Evolutionary conservation across 2,329 filamentous ascomycete genomes (phyloP), one percentile per base, ranked within the genome.

Genomic region (Fusarium sambucinum): DNA sequence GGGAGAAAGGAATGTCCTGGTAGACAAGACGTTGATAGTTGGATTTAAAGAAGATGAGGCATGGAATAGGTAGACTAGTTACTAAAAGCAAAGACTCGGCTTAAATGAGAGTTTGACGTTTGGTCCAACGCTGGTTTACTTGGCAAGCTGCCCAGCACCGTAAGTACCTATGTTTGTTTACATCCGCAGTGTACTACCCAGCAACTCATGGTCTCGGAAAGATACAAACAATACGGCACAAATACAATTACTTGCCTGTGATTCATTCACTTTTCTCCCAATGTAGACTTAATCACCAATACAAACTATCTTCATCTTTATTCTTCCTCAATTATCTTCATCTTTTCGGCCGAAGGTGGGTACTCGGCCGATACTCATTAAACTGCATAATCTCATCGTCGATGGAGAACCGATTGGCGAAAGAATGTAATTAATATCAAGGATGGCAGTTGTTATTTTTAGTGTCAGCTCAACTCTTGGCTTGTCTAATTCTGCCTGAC

Each of bases 1-100:
- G 37, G 37, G 40, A 40, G 32, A 30, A 63, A n/a, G 60, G 50
- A 45, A 63, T 63, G 59, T 30, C 50, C 44, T n/a, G 16, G 37
- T 35, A 57, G 17, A 29, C 17, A 21, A 21, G 21, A 56, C 10
- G 12, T 35, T 21, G 35, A 37, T 38, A 47, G 19, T 56, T 58
- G 58, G 14, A 35, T 50, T 16, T 35, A 14, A 44, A 38, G 19
- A 12, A 47, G 35, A 44, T 44, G 38, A 55, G 48, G 51, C 35
- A 38, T 48, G 42, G 12, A 54, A 47, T 33, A 32, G 16, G 16
- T 25, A 37, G 21, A 23, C 37, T 38, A 21, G 14, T 12, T 11
- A 17, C 4, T 27, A 17, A 11, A 5, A 25, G 21, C 14, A 35
- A 13, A 16, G 12, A 50, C 16, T 25, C 30, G 23, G 19, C 44